A percentile compares a stretch with the other conserved stretches of the same genome.
Conservation (phyloP, 345 rosid genomes). For the Ricinus communis region DNA sequence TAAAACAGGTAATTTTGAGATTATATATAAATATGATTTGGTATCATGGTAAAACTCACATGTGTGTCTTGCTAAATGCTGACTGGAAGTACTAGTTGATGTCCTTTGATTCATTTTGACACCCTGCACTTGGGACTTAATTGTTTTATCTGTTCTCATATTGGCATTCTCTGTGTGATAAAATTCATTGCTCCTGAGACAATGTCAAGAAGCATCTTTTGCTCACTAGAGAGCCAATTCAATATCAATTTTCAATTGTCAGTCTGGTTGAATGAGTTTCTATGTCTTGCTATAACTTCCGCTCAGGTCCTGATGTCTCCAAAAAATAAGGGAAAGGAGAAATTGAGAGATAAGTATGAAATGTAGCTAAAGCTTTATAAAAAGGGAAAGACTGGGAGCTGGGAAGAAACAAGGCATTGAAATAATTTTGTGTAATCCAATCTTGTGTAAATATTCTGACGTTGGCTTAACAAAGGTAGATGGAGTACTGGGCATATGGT, state of each 20-base stretch:
- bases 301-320: neutral
- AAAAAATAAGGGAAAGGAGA: neutral
- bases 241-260: neutral
- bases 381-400: conserved; percentile 2
- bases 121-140: neutral
- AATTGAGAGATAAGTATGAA: neutral
- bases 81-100: neutral
- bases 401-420: neutral
- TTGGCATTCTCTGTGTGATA: neutral
- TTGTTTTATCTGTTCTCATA: neutral
- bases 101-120: neutral
- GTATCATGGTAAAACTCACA: neutral
- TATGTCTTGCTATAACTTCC: neutral
- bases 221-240: neutral
- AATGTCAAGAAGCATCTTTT: neutral
- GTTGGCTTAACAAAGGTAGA: neutral
- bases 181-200: neutral
- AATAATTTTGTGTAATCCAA: neutral
- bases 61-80: neutral
- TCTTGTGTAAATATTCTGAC: neutral
- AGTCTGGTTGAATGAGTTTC: neutral
- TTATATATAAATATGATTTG: neutral
- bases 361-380: neutral
- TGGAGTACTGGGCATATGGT: neutral
- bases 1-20: conserved; percentile 71